These are phyloP conservation scores for Mycena vulgaris DNA, from an alignment of 768 basidiomycete species.

Conservation along the genomic window DNA sequence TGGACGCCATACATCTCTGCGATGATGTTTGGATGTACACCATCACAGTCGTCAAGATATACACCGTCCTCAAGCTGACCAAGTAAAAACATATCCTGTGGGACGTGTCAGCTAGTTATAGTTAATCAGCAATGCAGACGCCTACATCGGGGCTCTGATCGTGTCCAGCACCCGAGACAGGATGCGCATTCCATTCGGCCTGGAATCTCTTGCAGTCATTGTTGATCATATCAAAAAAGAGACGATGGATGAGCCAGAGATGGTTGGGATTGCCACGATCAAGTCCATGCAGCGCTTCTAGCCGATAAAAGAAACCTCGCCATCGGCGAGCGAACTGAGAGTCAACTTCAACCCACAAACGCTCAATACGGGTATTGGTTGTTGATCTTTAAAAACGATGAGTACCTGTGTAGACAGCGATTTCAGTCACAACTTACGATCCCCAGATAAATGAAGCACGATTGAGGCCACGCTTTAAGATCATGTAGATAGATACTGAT, in stretches of 20 bases:
- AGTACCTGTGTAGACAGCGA: neutral
- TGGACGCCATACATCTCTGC: slow-evolving; percentile 21
- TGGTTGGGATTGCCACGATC: no score
- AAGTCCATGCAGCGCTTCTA: neutral
- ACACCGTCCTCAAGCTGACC: slow-evolving; percentile 17
- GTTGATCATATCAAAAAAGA: neutral
- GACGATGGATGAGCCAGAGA: neutral
- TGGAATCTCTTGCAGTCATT: neutral
- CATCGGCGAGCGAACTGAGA: neutral
- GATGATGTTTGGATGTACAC: slow-evolving; percentile 18
- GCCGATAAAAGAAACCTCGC: neutral
- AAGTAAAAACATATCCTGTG: slow-evolving; percentile 23
- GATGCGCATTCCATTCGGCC: neutral
- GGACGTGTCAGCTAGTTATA: neutral
- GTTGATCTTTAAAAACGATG: neutral
- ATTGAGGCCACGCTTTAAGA: neutral
- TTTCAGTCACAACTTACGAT: neutral
- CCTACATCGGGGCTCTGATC: neutral
- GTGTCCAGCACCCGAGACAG: neutral
- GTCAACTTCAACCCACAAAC: neutral
- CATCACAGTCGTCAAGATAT: slow-evolving; percentile 25
- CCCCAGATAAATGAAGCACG: no score
- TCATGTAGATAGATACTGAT: neutral
- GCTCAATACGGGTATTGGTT: neutral
- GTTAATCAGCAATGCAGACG: neutral